These are phyloP conservation scores for Paecilomyces dactylethromorphus DNA, from an alignment of 2,329 filamentous ascomycete genomes.

Conservation along the genomic window DNA sequence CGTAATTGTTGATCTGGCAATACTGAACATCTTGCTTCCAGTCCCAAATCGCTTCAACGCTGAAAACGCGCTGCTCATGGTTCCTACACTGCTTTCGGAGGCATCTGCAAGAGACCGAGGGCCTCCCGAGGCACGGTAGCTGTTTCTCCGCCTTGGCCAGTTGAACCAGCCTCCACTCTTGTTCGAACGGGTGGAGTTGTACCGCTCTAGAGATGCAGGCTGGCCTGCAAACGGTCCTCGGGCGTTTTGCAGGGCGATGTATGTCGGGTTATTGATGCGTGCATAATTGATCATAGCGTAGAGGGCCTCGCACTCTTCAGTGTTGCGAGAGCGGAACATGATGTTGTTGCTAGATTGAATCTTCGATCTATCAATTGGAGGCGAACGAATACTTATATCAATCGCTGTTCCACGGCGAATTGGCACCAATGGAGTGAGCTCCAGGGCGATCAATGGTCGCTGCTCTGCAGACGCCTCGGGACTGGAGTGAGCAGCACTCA, in stretches of 20 bases:
- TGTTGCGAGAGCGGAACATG: slow-evolving; percentile 77
- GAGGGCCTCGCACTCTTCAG: slow-evolving; percentile 70
- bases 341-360: slow-evolving; percentile 69
- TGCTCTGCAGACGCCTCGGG: slow-evolving; percentile 12
- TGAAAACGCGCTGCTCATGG: slow-evolving; percentile 71
- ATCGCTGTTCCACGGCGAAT: slow-evolving; percentile 85
- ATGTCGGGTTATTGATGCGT: slow-evolving; percentile 87
- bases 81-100: slow-evolving; percentile 70
- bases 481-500: slow-evolving; percentile 40
- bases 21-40: slow-evolving; percentile 70
- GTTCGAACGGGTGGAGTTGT: slow-evolving; percentile 39
- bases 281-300: slow-evolving; percentile 84
- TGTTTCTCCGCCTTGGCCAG: slow-evolving; percentile 47
- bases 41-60: slow-evolving; percentile 69
- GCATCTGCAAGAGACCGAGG: slow-evolving; percentile 51
- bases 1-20: slow-evolving; percentile 68
- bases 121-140: slow-evolving; percentile 52
- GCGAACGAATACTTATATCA: slow-evolving; percentile 89
- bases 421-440: slow-evolving; percentile 85
- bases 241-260: slow-evolving; percentile 70
- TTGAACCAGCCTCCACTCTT: slow-evolving; percentile 39
- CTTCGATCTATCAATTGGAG: slow-evolving; percentile 65
- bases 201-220: slow-evolving; percentile 44
- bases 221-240: slow-evolving; percentile 53
- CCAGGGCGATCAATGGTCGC: slow-evolving; percentile 60